Conservation (phyloP, 2,329 filamentous ascomycete genomes). For the Exutisphaerella laricina region DNA sequence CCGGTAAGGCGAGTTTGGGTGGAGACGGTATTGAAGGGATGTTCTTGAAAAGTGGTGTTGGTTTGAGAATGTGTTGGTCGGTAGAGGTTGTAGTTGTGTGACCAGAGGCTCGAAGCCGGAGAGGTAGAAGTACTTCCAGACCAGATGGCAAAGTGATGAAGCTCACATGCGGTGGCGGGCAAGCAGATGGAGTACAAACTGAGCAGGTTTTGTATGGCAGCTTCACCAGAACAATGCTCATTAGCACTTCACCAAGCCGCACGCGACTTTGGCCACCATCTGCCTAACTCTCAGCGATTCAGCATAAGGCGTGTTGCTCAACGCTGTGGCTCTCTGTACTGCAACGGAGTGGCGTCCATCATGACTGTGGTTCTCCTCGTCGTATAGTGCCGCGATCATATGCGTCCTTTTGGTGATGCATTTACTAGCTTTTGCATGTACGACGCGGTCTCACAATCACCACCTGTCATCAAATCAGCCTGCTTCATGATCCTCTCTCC, state of each 20-base stretch:
- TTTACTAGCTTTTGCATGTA: too few species aligned
- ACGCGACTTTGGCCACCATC: not conserved
- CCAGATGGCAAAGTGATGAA: not conserved
- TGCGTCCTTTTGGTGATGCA: too few species aligned
- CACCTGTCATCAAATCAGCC: too few species aligned
- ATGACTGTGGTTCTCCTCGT: too few species aligned
- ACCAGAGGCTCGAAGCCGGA: not conserved
- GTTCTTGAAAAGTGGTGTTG: constrained; percentile 1
- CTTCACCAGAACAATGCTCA: not conserved
- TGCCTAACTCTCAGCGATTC: not conserved
- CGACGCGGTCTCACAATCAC: too few species aligned
- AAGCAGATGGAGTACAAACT: not conserved
- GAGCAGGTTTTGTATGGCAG: not conserved
- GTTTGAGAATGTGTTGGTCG: not conserved
- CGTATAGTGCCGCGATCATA: too few species aligned
- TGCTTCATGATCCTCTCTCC: too few species aligned
- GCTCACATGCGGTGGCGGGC: not conserved
- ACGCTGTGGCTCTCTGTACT: too few species aligned
- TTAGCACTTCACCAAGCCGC: not conserved
- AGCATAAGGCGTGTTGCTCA: too few species aligned
- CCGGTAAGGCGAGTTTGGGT: constrained; percentile 15
- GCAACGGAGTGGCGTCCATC: too few species aligned
- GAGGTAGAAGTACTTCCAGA: not conserved
- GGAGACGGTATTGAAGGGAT: not conserved
- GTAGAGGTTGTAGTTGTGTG: not conserved